phyloP scores from a whole-genome alignment of 805 yeast genomes.

The Ogataea kodamae region DNA sequence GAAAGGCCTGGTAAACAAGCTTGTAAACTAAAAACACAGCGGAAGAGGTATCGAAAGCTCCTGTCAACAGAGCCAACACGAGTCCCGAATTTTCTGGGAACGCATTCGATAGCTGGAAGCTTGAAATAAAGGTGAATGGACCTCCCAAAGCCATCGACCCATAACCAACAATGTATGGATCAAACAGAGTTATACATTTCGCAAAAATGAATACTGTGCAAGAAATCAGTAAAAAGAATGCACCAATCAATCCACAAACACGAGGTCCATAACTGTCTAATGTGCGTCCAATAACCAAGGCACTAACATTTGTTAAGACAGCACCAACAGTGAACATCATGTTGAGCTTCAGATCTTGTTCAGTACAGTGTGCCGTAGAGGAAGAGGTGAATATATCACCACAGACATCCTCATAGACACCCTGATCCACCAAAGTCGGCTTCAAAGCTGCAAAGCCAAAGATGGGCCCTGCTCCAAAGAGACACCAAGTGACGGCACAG shows the following conservation, averaged over 20 bases:
- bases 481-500: constrained; percentile 53
- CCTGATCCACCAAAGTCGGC: constrained; percentile 48
- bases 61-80: constrained; percentile 50
- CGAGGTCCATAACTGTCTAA: constrained; percentile 51
- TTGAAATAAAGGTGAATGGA: constrained; percentile 53
- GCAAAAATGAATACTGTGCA: constrained; percentile 45
- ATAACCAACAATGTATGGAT: constrained; percentile 52
- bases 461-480: constrained; percentile 54
- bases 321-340: constrained; percentile 60
- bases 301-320: constrained; percentile 51
- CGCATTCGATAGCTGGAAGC: constrained; percentile 54
- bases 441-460: constrained; percentile 60
- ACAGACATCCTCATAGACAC: constrained; percentile 44
- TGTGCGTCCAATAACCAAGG: constrained; percentile 46
- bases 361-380: constrained; percentile 42
- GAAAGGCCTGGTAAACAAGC: constrained; percentile 34
- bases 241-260: constrained; percentile 51
- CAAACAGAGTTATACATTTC: constrained; percentile 32
- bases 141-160: constrained; percentile 55
- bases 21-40: constrained; percentile 51
- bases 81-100: constrained; percentile 53
- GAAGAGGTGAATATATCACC: constrained; percentile 25
- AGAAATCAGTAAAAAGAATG: constrained; percentile 43
- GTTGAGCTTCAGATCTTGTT: constrained; percentile 52
- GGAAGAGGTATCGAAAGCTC: constrained; percentile 58